phyloP scores from a whole-genome alignment of 169 alveolate species.

The Plasmodium inui region DNA sequence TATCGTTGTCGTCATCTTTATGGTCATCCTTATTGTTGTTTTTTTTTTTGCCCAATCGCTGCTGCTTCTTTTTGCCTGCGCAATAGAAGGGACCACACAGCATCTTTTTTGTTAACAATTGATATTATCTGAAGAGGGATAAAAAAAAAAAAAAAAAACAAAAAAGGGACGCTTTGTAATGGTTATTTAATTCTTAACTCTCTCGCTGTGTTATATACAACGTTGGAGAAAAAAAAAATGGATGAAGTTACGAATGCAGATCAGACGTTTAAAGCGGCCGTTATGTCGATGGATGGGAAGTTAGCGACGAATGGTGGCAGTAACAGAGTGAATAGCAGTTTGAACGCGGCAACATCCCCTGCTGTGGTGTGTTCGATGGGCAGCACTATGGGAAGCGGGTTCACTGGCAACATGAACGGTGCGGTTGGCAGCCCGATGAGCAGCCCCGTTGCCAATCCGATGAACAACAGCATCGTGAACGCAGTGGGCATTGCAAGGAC shows the following conservation, averaged over 20 bases:
- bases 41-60: neutral
- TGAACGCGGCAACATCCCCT: neutral
- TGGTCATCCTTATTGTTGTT: too few relatives aligned
- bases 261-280: neutral
- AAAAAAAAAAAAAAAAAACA: neutral
- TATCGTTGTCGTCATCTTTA: neutral
- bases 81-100: neutral
- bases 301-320: neutral
- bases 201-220: neutral
- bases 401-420: neutral
- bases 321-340: neutral
- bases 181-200: neutral
- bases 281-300: neutral
- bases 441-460: neutral
- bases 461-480: neutral
- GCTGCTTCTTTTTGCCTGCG: neutral
- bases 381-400: neutral
- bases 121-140: neutral
- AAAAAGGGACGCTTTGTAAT: neutral
- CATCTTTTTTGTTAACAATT: neutral
- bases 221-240: neutral
- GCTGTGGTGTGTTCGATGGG: neutral
- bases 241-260: conserved; percentile 5
- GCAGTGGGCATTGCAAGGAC: neutral
- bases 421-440: neutral